Evolutionary conservation across 345 rosid species (phyloP).

Genomic region (Brassica juncea): DNA sequence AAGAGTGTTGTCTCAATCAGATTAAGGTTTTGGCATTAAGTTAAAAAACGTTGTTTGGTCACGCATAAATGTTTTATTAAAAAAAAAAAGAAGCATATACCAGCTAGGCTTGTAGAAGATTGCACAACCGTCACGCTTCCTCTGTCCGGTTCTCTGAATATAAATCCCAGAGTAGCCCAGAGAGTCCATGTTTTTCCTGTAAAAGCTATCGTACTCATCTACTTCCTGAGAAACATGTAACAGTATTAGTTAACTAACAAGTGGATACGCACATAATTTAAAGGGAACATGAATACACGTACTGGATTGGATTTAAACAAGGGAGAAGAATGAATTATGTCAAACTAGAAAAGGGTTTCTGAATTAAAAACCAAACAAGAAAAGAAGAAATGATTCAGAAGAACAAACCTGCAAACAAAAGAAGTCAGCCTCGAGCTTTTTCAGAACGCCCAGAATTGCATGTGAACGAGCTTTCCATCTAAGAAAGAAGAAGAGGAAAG

Average conservation of each 20-base stretch:
- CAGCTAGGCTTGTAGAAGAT: constrained; percentile 71
- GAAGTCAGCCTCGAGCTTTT: constrained; percentile 65
- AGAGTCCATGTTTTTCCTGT: constrained; percentile 61
- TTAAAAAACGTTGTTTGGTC: background rate
- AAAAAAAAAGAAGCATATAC: constrained; percentile 45
- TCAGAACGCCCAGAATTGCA: constrained; percentile 63
- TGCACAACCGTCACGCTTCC: constrained; percentile 91
- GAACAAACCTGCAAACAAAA: constrained; percentile 76
- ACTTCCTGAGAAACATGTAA: constrained; percentile 63
- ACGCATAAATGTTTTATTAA: background rate
- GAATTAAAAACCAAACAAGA: background rate
- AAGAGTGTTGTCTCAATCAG: constrained; percentile 16
- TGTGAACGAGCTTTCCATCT: constrained; percentile 93
- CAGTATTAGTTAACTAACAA: constrained; percentile 11
- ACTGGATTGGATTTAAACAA: background rate
- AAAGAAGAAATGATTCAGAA: background rate
- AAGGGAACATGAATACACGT: background rate
- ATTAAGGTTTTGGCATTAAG: constrained; percentile 5
- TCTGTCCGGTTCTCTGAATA: constrained; percentile 74
- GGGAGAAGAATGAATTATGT: background rate
- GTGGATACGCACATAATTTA: background rate
- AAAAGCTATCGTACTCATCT: constrained; percentile 79
- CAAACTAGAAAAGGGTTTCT: background rate
- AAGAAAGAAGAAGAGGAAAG: constrained; percentile 8
- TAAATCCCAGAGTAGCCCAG: constrained; percentile 73